Conservation (phyloP, 768 basidiomycete species). For the Lactarius akahatsu region DNA sequence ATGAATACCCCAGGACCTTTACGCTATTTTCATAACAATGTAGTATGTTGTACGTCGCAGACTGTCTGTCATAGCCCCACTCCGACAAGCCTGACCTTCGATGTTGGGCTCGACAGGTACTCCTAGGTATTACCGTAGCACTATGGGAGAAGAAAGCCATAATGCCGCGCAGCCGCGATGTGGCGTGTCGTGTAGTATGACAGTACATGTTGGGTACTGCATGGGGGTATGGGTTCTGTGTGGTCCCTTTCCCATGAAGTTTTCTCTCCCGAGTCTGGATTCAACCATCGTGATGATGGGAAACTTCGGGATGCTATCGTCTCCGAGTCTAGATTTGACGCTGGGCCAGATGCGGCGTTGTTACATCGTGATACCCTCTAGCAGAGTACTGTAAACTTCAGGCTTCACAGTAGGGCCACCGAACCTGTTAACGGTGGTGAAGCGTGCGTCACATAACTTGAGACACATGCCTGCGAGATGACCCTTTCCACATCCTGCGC, state of each 20-base stretch:
- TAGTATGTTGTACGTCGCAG: too few relatives aligned
- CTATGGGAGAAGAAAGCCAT: neutral
- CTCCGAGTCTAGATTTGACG: neutral
- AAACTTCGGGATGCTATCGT: neutral
- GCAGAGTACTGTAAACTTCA: neutral
- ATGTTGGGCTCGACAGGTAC: neutral
- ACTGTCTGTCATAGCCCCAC: neutral
- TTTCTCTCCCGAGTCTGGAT: neutral
- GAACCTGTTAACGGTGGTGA: slow-evolving; percentile 1
- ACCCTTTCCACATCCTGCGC: slow-evolving; percentile 23
- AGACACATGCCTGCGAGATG: slow-evolving; percentile 18
- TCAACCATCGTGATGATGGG: neutral
- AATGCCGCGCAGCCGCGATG: neutral
- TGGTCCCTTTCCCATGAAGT: neutral
- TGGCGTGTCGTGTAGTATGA: neutral
- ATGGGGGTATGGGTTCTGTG: neutral
- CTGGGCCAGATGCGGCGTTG: neutral
- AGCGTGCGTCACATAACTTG: neutral
- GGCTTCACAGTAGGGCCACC: slow-evolving; percentile 20
- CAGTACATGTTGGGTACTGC: neutral
- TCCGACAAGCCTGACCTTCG: neutral
- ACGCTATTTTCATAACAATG: too few relatives aligned
- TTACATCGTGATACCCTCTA: neutral
- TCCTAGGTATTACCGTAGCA: too few relatives aligned
- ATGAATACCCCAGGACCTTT: too few relatives aligned